A percentile compares a stretch with the other conserved stretches of the same genome.
Conservation (phyloP, 306 rosid species). For the Inga laurina region DNA sequence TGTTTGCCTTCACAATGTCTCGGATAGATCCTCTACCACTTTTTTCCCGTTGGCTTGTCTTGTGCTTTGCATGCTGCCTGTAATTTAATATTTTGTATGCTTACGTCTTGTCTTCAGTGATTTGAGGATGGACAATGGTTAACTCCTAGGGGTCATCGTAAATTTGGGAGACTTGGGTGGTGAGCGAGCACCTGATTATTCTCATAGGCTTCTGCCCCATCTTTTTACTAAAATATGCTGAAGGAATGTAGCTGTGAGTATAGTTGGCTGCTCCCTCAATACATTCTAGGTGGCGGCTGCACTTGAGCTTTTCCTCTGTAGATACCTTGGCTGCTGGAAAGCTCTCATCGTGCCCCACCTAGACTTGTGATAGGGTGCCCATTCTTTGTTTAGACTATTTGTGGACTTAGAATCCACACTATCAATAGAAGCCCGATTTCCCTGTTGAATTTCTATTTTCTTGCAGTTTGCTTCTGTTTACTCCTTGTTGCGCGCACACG, state of each 20-base stretch:
- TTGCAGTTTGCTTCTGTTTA: background rate
- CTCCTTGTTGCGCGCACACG: background rate
- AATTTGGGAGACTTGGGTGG: conserved; percentile 51
- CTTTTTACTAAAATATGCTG: conserved; percentile 11
- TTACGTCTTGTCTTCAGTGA: conserved; percentile 52
- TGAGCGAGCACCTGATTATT: conserved; percentile 45
- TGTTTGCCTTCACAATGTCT: background rate
- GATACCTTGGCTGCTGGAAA: conserved; percentile 40
- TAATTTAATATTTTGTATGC: conserved; percentile 20
- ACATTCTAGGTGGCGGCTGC: conserved; percentile 47
- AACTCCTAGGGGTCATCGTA: conserved; percentile 41
- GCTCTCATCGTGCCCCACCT: conserved; percentile 9
- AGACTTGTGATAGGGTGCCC: conserved; percentile 33
- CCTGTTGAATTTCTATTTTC: conserved; percentile 1
- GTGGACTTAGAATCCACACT: conserved; percentile 31
- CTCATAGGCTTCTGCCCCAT: conserved; percentile 43
- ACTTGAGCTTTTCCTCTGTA: conserved; percentile 42
- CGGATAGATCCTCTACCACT: background rate
- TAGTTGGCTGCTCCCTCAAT: conserved; percentile 39
- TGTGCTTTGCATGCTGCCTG: background rate
- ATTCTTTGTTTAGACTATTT: conserved; percentile 18
- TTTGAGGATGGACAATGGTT: conserved; percentile 49
- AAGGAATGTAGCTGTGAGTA: conserved; percentile 32
- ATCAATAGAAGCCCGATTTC: conserved; percentile 11
- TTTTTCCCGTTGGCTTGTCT: background rate